A percentile compares a stretch with the other conserved stretches of the same genome.
phyloP scores from a whole-genome alignment of 805 yeast species.

The Kodamaea fukazawae region DNA sequence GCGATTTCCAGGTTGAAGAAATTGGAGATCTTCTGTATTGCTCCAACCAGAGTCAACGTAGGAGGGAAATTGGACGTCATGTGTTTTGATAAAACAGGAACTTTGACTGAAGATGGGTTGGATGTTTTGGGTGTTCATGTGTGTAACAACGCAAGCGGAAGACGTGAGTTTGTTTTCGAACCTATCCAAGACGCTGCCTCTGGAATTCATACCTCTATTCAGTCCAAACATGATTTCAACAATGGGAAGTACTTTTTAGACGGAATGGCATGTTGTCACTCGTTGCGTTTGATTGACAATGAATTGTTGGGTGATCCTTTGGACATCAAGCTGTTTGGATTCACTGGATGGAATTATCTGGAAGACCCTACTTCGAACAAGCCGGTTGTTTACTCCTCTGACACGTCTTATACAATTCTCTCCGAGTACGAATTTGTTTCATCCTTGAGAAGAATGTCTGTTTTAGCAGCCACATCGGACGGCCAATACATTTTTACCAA shows the following conservation, averaged over 20 bases:
- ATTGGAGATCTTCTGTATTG: slow-evolving; percentile 75
- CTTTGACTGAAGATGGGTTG: slow-evolving; percentile 93
- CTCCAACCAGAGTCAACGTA: slow-evolving; percentile 93
- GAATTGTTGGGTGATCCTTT: slow-evolving; percentile 91
- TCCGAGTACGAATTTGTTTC: slow-evolving; percentile 81
- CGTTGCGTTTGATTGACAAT: slow-evolving; percentile 73
- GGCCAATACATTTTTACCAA: slow-evolving; percentile 54
- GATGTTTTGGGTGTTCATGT: slow-evolving; percentile 69
- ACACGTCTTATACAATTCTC: slow-evolving; percentile 26
- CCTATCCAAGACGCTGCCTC: slow-evolving; percentile 21
- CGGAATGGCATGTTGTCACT: slow-evolving; percentile 79
- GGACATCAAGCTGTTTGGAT: slow-evolving; percentile 90
- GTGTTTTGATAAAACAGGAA: slow-evolving; percentile 97
- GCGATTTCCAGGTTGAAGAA: slow-evolving; percentile 72
- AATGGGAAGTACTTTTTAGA: slow-evolving; percentile 33
- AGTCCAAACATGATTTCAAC: slow-evolving; percentile 22
- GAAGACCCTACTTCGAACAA: slow-evolving; percentile 55
- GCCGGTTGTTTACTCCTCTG: slow-evolving; percentile 9
- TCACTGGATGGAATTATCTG: slow-evolving; percentile 71
- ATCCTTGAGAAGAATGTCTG: slow-evolving; percentile 86
- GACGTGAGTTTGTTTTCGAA: slow-evolving; percentile 36
- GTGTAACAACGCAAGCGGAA: slow-evolving; percentile 37
- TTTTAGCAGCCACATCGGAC: slow-evolving; percentile 37
- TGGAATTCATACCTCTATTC: slow-evolving; percentile 8
- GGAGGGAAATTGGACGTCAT: slow-evolving; percentile 90